Percentiles rank a stretch among this genome's conserved stretches.
Evolutionary conservation across 148 eudicot species (phyloP).

Genomic region (Limonium bicolor): DNA sequence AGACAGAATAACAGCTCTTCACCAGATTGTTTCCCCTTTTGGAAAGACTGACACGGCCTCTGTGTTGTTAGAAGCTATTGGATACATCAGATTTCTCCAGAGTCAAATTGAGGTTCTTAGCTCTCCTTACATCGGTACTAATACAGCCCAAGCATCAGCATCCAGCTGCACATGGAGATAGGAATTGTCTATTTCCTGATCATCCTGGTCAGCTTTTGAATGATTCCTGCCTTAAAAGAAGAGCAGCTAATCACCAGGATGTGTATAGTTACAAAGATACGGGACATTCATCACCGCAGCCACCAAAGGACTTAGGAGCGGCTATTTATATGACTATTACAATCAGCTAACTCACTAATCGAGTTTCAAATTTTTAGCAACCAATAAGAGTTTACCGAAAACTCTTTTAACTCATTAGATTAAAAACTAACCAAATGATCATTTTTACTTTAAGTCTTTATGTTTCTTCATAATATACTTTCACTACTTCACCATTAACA

Average conservation of each 20-base stretch:
- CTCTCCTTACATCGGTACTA: conserved; percentile 8
- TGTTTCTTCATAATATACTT: too few species aligned
- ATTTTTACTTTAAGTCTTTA: too few species aligned
- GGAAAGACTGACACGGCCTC: conserved; percentile 91
- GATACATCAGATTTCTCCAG: conserved; percentile 85
- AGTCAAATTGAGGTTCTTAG: conserved; percentile 66
- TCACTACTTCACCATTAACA: too few species aligned
- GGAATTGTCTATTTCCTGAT: background rate
- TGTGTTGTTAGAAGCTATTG: conserved; percentile 74
- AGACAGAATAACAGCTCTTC: conserved; percentile 10
- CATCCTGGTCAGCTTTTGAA: background rate
- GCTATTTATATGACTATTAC: too few species aligned
- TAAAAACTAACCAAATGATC: too few species aligned
- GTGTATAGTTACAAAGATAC: too few species aligned
- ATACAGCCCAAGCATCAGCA: background rate
- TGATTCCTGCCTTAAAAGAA: conserved; percentile 9
- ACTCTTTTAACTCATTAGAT: too few species aligned
- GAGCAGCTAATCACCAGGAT: conserved; percentile 6
- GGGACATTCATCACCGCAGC: too few species aligned
- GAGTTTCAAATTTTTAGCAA: too few species aligned
- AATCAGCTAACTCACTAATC: too few species aligned
- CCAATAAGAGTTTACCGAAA: too few species aligned
- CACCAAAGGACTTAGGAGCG: too few species aligned
- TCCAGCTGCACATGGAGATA: background rate
- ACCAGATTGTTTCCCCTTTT: conserved; percentile 12